These are phyloP conservation scores for Kwoniella botswanensis DNA, from an alignment of 768 basidiomycete genomes.

Conservation along the genomic window DNA sequence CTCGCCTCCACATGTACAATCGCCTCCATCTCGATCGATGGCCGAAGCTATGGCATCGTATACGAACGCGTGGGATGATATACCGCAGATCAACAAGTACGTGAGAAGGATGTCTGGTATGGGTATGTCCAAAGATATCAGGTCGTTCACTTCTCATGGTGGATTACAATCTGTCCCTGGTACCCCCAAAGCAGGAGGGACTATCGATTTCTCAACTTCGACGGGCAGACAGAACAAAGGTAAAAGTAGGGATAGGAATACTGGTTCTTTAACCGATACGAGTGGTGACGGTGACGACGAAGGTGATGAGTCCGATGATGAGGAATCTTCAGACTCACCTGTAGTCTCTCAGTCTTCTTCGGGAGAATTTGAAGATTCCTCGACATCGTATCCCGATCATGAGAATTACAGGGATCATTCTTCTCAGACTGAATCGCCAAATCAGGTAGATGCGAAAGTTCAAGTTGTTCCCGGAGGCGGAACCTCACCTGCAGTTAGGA, in stretches of 20 bases:
- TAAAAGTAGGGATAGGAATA: not conserved
- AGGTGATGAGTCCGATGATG: slow-evolving; percentile 59
- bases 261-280: slow-evolving; percentile 36
- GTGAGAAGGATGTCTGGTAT: slow-evolving; percentile 60
- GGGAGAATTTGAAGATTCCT: slow-evolving; percentile 13
- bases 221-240: not conserved
- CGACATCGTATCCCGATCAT: slow-evolving; percentile 15
- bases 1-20: slow-evolving; percentile 52
- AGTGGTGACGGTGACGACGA: slow-evolving; percentile 57
- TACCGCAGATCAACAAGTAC: slow-evolving; percentile 79
- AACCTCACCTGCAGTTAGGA: slow-evolving; percentile 31
- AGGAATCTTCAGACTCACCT: slow-evolving; percentile 57
- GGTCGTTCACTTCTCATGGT: slow-evolving; percentile 12
- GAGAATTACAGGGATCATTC: slow-evolving; percentile 39
- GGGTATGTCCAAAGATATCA: slow-evolving; percentile 15
- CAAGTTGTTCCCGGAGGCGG: slow-evolving; percentile 31
- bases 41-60: slow-evolving; percentile 62
- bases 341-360: slow-evolving; percentile 63
- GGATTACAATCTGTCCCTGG: slow-evolving; percentile 34
- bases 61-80: slow-evolving; percentile 82
- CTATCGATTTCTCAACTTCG: slow-evolving; percentile 13
- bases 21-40: slow-evolving; percentile 65
- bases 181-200: slow-evolving; percentile 25
- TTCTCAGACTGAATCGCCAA: slow-evolving; percentile 41
- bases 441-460: slow-evolving; percentile 30